Percentiles rank a stretch among this genome's conserved stretches.
phyloP scores from a whole-genome alignment of 768 basidiomycete genomes.

The Kwoniella heveanensis region DNA sequence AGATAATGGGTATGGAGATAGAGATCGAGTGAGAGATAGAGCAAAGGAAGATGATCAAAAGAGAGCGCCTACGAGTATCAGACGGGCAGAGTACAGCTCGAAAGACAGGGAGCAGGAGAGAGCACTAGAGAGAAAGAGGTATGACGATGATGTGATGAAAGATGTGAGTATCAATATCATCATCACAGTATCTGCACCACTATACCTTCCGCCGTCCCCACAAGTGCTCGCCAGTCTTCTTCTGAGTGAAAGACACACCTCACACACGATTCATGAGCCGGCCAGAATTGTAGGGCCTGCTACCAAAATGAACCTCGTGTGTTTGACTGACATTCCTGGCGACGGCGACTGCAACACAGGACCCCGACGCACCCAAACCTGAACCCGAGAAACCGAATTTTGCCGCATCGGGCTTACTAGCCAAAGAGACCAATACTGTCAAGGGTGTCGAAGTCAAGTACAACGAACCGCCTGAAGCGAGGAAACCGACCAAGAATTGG shows the following conservation, averaged over 20 bases:
- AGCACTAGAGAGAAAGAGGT: slow-evolving; percentile 48
- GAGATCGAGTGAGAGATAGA: slow-evolving; percentile 30
- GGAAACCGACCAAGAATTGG: slow-evolving; percentile 88
- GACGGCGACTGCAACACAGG: slow-evolving; percentile 30
- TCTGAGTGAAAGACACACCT: too few relatives aligned
- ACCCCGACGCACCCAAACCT: slow-evolving; percentile 53
- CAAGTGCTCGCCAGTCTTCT: too few relatives aligned
- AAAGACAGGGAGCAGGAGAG: slow-evolving; percentile 52
- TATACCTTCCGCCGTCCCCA: too few relatives aligned
- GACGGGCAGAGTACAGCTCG: slow-evolving; percentile 31
- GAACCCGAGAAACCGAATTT: slow-evolving; percentile 85
- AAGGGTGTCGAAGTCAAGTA: slow-evolving; percentile 78
- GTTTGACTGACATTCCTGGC: too few relatives aligned
- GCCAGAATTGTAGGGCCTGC: too few relatives aligned
- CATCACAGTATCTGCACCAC: neutral
- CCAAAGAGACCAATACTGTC: slow-evolving; percentile 93
- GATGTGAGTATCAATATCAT: slow-evolving; percentile 17
- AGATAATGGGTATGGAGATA: slow-evolving; percentile 46
- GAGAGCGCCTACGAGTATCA: slow-evolving; percentile 5
- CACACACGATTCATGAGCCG: too few relatives aligned
- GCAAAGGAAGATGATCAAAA: slow-evolving; percentile 3
- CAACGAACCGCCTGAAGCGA: slow-evolving; percentile 96
- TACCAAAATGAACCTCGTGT: too few relatives aligned
- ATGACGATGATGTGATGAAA: slow-evolving; percentile 40
- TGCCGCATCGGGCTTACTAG: slow-evolving; percentile 80